Base-by-base conservation (phyloP, 257 asterid genomes). In the Solanum virginianum region DNA sequence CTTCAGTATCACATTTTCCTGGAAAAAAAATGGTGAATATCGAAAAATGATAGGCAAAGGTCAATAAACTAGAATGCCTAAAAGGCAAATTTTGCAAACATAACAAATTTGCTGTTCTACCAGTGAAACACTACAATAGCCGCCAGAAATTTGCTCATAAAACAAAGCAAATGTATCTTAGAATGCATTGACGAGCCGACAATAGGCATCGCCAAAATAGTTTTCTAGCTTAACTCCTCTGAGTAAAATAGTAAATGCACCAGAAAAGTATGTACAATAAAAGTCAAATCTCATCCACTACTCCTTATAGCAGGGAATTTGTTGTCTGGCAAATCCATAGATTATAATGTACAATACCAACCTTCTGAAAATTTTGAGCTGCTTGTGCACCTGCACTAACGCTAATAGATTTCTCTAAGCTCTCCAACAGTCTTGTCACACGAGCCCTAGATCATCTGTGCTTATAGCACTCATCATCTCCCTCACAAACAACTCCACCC, bases 401-500 rank as follows among this genome's bases (percentile, higher is more conserved):
- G 18, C 85, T 88, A 88, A 95, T 93, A 84, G 95, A 90, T 87
- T 89, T 93, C 91, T 92, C 98, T 88, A 95, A 87, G 80, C 85
- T 88, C 92, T 92, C 95, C 83, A 96, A 86, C 72, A 94, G 90
- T 26, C 85, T 86, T 1, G 94, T 80, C 3, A 94, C 95, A 18
- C 98, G 93, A 59, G 87, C 77, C 87, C 88, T 93, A 75, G 98
- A 83, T 96, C 98, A 84, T 93, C 95, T 20, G 95, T 83, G 90
- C 91, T 96, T 45, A 91, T 88, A 86, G 99, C 94, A 82, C 74
- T 87, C 85, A 81, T 86, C 98, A 96, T 91, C 91, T 96, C 97
- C 70, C 72, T 88, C 82, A 96, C 95, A 81, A 96, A 65, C 68
- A 93, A 86, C 85, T 95, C 95, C 75, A 94, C 97, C 98, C 98